Conservation (phyloP, 441 rosid genomes). For the Populus hybrid region DNA sequence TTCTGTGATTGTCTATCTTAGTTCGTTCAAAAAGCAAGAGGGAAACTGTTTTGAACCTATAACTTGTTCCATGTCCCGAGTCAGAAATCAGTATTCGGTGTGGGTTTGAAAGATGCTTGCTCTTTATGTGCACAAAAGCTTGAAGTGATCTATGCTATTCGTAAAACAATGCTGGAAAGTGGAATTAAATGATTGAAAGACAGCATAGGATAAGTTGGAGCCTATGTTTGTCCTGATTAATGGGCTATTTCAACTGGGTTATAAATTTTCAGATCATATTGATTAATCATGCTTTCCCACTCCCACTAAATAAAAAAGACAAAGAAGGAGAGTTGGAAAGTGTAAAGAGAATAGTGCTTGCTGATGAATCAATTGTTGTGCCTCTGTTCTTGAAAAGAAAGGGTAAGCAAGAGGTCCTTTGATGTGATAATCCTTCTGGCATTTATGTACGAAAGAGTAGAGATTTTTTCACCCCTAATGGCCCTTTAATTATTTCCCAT, state of each 20-base stretch:
- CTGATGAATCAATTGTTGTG: neutral
- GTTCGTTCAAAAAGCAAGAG: neutral
- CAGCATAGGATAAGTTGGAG: neutral
- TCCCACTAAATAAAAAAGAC: neutral
- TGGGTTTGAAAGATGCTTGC: slow-evolving; percentile 2
- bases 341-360: neutral
- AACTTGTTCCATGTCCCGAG: neutral
- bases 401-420: neutral
- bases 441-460: neutral
- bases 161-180: slow-evolving; percentile 23
- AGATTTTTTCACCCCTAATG: neutral
- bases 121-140: slow-evolving; percentile 11
- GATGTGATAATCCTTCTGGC: neutral
- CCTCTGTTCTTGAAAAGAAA: neutral
- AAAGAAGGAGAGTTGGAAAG: neutral
- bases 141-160: neutral
- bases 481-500: slow-evolving; percentile 14
- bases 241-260: neutral
- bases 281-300: neutral
- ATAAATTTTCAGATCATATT: neutral
- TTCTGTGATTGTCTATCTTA: neutral
- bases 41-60: neutral
- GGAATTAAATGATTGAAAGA: slow-evolving; percentile 3
- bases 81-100: neutral
- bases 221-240: neutral